Base-by-base conservation (phyloP, 805 yeast species). In the Kazachstania martiniae region DNA sequence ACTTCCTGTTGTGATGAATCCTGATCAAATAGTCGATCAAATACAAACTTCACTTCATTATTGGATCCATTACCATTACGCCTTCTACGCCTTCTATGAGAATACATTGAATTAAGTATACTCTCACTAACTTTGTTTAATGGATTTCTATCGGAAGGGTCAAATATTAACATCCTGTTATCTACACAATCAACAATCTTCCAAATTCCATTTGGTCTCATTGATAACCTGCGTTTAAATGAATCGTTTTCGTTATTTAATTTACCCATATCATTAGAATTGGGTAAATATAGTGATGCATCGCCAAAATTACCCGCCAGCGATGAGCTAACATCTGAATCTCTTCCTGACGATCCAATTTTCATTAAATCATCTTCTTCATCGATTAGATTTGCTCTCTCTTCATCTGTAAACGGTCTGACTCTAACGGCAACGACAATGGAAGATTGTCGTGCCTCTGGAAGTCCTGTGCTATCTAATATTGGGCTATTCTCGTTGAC, bases 161-260 rank as follows among this genome's bases (percentile, higher is more conserved):
- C 95, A 53, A 85, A 85, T 7, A 85, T 73, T 34, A 85, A 63
- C 93, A 84, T 83, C 38, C 74, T 63, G 44, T 82, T 91, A 59
- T 84, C 94, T 2, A 82, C 87, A 18, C 82, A 86, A 37, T 78
- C 74, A 16, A 86, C 68, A 21, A 84, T 69, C 43, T 77, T 78
- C 35, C 91, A 62, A 17, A 83, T 61, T 0, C 82, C 78, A 27
- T 58, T 53, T 4, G 73, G 77, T 8, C 38, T 37, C 23, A 34
- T 32, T 33, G 35, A 31, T 21, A 31, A 42, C 27, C 27, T 40
- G 19, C 31, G 38, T 33, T 26, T 32, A 2, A 10, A 14, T 21
- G 24, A 17, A 14, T 4, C 6, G 12, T 8, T 13, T 10, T 25
- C 13, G 7, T 25, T 12, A 10, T 28, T 19, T 10, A 10, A 12